phyloP scores from a whole-genome alignment of 1,139 yeast genomes.

The Oligophagozyma castellii region DNA sequence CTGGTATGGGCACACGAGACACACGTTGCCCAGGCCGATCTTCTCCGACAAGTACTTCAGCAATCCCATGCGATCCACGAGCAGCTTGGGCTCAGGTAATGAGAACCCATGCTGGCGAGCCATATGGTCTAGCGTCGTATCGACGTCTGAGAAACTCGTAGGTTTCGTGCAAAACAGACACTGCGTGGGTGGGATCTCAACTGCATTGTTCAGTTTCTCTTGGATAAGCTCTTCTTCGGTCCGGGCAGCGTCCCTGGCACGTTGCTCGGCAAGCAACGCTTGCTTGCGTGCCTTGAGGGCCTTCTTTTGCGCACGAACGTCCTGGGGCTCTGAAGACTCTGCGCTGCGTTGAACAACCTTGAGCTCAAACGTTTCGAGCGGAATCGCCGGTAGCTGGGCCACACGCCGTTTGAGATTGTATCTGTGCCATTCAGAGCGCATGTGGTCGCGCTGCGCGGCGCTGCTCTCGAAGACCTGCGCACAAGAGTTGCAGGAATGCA shows the following conservation, averaged over 20 bases:
- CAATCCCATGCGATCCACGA: conserved; percentile 60
- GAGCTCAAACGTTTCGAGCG: conserved; percentile 65
- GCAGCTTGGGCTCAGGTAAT: conserved; percentile 66
- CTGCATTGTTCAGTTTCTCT: conserved; percentile 45
- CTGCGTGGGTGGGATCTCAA: conserved; percentile 56
- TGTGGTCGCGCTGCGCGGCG: conserved; percentile 74
- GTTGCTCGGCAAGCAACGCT: conserved; percentile 45
- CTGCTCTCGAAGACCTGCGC: conserved; percentile 64
- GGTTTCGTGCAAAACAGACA: conserved; percentile 68
- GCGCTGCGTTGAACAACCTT: conserved; percentile 47
- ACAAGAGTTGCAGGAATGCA: conserved; percentile 92
- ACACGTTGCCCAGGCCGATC: conserved; percentile 81
- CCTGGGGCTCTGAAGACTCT: conserved; percentile 24
- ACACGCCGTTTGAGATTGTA: conserved; percentile 89
- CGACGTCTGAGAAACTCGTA: conserved; percentile 30
- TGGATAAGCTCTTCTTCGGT: conserved; percentile 37
- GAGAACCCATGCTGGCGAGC: conserved; percentile 65
- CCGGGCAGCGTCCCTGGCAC: conserved; percentile 25
- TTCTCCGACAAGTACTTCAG: conserved; percentile 76
- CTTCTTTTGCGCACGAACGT: conserved; percentile 36
- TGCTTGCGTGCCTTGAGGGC: conserved; percentile 48
- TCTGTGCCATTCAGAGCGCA: conserved; percentile 87
- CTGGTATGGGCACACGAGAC: conserved; percentile 75
- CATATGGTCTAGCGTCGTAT: conserved; percentile 64
- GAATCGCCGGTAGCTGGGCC: conserved; percentile 71